Evolutionary conservation across 2,329 filamentous ascomycete species (phyloP), one percentile per base, ranked within the genome.

Genomic region (Colletotrichum somersetense): DNA sequence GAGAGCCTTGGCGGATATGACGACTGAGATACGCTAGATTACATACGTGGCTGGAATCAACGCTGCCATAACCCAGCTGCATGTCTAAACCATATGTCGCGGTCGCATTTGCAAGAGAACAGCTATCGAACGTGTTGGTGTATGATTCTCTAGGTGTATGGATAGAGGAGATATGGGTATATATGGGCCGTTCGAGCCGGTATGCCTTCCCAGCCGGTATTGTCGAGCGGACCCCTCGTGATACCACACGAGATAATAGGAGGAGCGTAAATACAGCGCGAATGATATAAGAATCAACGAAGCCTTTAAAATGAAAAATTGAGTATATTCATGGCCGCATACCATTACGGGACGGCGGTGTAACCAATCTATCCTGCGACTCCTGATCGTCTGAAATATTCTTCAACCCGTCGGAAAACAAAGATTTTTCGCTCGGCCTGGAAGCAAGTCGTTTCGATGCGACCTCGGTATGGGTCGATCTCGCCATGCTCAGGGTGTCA

Each of bases 321-420:
- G 18, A 30, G 30, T 30, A 53, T 61, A 33, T 33, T 61, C 23
- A 48, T 42, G n/a, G 8, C 33, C 38, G 38, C 16, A 44, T 50
- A 30, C 11, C 14, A 40, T 55, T 35, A 42, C 46, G 59, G 16
- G 46, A 62, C 5, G 46, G 59, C 4, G 59, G 26, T 11, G 46
- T 20, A 1, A 72, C 66, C 20, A 69, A 59, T 23, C 42, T 53
- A 3, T 72, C 53, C 59, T 64, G 53, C 0, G 69, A 72, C 55
- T 59, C 53, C n/a, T 65, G 66, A 4, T 69, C 65, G 1, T 63
- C 65, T 18, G 44, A 20, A 6, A 64, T 48, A 42, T 20, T 68
- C 6, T 35, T 72, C 12, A 50, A 42, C 23, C 66, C 44, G 10
- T 72, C 69, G 1, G 65, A 63, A 23, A 63, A 48, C 44, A 69